A percentile compares a stretch with the other conserved stretches of the same genome.
phyloP scores from a whole-genome alignment of 345 rosid genomes.

The Eucalyptus microcorys region DNA sequence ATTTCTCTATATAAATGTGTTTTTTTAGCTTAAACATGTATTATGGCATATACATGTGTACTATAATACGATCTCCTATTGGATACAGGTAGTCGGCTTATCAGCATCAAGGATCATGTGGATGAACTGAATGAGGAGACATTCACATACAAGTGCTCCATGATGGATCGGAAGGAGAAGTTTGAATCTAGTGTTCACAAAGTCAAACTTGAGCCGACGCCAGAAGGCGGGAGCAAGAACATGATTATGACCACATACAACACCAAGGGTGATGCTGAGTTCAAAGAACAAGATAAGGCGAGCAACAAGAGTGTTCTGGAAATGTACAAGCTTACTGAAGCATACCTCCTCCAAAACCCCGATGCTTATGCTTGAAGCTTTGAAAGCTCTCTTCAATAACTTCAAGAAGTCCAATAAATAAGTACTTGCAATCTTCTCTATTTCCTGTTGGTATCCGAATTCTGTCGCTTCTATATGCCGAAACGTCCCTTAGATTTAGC shows the following conservation, averaged over 20 bases:
- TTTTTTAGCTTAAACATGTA: neutral
- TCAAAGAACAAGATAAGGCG: neutral
- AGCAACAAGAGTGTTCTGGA: neutral
- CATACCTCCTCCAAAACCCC: neutral
- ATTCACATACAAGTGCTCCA: neutral
- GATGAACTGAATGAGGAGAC: neutral
- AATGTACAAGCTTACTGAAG: neutral
- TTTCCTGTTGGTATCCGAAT: neutral
- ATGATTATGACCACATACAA: neutral
- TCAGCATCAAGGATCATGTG: neutral
- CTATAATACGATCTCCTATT: neutral
- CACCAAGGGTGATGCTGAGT: neutral
- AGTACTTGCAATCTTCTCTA: neutral
- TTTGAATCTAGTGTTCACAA: neutral
- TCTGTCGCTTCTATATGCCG: neutral
- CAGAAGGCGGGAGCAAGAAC: neutral
- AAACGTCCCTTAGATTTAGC: neutral
- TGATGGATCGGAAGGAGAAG: neutral
- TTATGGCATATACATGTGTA: neutral
- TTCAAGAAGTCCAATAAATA: neutral
- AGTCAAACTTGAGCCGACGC: neutral
- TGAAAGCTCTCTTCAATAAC: neutral
- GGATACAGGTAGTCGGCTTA: neutral
- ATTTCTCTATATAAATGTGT: neutral
- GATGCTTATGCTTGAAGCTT: neutral